Conservation (phyloP, 129 eudicot species). For the Pseudognaphalium luteoalbum region DNA sequence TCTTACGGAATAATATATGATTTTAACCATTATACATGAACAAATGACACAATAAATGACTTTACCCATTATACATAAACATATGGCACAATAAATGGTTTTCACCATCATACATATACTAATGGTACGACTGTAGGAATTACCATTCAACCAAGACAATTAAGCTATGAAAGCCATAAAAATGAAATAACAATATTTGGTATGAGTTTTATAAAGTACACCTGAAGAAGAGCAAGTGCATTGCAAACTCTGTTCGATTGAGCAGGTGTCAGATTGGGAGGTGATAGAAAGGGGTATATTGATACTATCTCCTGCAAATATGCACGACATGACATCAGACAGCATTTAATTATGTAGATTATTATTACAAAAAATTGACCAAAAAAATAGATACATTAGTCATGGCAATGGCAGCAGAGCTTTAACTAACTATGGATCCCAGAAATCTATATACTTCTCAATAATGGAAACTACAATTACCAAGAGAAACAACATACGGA, state of each 20-base stretch:
- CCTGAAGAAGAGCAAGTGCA: conserved; percentile 93
- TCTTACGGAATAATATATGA: neutral
- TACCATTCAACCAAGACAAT: conserved; percentile 24
- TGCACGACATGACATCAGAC: conserved; percentile 7
- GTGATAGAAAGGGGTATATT: conserved; percentile 77
- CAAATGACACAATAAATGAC: conserved; percentile 2
- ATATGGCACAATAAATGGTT: neutral
- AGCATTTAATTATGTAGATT: conserved; percentile 4
- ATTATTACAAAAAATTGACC: too few species aligned
- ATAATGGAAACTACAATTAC: neutral
- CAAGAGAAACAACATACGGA: neutral
- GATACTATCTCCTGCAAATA: conserved; percentile 79
- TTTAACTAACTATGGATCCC: conserved; percentile 8
- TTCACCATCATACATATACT: neutral
- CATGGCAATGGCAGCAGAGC: neutral
- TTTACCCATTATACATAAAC: conserved; percentile 1
- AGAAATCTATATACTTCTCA: neutral
- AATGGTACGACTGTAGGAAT: neutral
- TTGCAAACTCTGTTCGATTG: conserved; percentile 88
- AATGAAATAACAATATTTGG: neutral
- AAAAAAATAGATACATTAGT: neutral
- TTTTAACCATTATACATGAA: neutral
- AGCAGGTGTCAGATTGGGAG: conserved; percentile 82
- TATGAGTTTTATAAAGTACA: conserved; percentile 19
- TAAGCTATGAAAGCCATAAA: neutral